phyloP scores from a whole-genome alignment of 2,329 filamentous ascomycete genomes.

The Fusarium algeriense region DNA sequence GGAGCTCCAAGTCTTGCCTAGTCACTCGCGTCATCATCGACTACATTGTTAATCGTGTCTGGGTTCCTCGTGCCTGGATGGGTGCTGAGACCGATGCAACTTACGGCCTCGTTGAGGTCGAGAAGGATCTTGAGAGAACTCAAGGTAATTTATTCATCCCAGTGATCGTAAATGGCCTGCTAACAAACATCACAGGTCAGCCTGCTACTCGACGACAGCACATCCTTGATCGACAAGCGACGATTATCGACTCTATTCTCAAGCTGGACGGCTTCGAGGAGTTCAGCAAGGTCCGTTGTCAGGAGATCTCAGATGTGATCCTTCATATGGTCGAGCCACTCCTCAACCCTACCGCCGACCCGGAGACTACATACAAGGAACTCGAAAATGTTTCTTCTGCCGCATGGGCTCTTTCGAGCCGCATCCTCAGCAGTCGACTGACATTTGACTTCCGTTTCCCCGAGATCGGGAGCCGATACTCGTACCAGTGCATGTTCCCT shows the following conservation, averaged over 20 bases:
- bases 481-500: constrained; percentile 60
- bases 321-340: constrained; percentile 55
- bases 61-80: constrained; percentile 56
- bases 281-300: constrained; percentile 52
- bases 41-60: constrained; percentile 58
- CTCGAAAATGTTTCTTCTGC: constrained; percentile 56
- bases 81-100: constrained; percentile 54
- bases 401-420: constrained; percentile 60
- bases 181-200: constrained; percentile 48
- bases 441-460: constrained; percentile 64
- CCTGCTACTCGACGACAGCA: constrained; percentile 54
- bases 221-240: constrained; percentile 55
- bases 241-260: constrained; percentile 55
- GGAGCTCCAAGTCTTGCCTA: constrained; percentile 57
- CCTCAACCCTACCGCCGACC: constrained; percentile 52
- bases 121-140: constrained; percentile 53
- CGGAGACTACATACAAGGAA: constrained; percentile 56
- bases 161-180: neutral
- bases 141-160: constrained; percentile 44
- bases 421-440: constrained; percentile 60
- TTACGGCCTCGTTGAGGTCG: constrained; percentile 52
- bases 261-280: constrained; percentile 47
- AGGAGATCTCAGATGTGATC: constrained; percentile 58
- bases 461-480: constrained; percentile 63
- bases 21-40: constrained; percentile 58